Evolutionary conservation across 176 grass and related monocot genomes (phyloP).

Genomic region (Ananas comosus): DNA sequence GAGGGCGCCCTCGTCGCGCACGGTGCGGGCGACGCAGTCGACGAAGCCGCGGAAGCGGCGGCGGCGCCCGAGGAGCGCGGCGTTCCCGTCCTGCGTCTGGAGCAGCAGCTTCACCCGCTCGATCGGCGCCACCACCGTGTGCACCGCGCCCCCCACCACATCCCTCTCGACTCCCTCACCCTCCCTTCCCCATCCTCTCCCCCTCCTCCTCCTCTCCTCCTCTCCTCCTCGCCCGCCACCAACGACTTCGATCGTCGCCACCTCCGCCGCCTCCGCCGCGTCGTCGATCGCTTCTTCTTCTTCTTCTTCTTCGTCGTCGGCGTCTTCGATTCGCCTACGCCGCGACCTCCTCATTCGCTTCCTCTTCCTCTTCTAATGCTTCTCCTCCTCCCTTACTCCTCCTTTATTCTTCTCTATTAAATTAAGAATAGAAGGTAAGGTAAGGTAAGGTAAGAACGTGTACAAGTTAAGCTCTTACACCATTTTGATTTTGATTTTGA

Average conservation of each 20-base stretch:
- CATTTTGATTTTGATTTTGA: no score
- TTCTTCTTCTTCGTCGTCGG: no score
- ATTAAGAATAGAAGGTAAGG: no score
- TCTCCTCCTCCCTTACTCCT: no score
- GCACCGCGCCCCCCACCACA: slow-evolving; percentile 79
- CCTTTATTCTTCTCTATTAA: no score
- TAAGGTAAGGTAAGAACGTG: no score
- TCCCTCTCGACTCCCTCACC: slow-evolving; percentile 65
- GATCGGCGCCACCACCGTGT: slow-evolving; percentile 98
- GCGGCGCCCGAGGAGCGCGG: slow-evolving; percentile 49
- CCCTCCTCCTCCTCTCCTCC: slow-evolving; percentile 6
- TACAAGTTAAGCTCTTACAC: no score
- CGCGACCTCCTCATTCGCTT: no score
- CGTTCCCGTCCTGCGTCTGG: slow-evolving; percentile 98
- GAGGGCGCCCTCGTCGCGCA: slow-evolving; percentile 71
- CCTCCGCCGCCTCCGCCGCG: not conserved
- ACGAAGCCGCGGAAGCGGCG: slow-evolving; percentile 71
- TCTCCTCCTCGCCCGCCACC: not conserved
- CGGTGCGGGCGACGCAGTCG: slow-evolving; percentile 85
- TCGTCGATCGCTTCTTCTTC: no score
- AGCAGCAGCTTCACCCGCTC: slow-evolving; percentile 95
- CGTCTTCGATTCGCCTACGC: no score
- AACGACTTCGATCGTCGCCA: not conserved
- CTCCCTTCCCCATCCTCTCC: slow-evolving; percentile 9
- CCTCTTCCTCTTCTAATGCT: not conserved